A percentile compares a stretch with the other conserved stretches of the same genome.
Evolutionary conservation across 78 protist genomes (phyloP).

Genomic region (Capsaspora owczarzaki): DNA sequence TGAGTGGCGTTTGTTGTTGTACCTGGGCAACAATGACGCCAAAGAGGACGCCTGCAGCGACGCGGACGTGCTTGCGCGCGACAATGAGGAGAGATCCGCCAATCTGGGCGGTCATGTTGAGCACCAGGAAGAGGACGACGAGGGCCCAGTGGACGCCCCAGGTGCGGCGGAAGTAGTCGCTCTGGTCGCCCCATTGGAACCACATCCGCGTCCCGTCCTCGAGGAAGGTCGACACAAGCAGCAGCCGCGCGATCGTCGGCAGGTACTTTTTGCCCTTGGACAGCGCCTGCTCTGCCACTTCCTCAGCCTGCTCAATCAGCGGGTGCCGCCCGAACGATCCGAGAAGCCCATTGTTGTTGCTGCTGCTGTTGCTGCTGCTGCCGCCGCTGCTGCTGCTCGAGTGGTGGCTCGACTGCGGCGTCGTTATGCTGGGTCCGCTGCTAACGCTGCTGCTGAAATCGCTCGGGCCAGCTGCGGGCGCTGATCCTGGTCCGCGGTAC

Average conservation of each 20-base stretch:
- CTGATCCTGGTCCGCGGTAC: too few relatives aligned
- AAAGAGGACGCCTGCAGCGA: background rate
- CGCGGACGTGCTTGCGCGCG: slow-evolving; percentile 2
- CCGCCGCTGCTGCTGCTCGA: too few relatives aligned
- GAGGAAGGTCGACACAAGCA: slow-evolving; percentile 27
- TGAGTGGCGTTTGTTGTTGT: too few relatives aligned
- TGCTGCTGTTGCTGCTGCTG: too few relatives aligned
- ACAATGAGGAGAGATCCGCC: background rate
- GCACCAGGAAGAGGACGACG: background rate
- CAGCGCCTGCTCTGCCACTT: too few relatives aligned
- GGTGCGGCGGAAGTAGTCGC: background rate
- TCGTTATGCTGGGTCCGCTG: too few relatives aligned
- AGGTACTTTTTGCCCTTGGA: background rate
- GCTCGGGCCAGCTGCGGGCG: too few relatives aligned
- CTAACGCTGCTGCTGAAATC: too few relatives aligned
- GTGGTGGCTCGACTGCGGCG: too few relatives aligned
- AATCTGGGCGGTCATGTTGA: background rate
- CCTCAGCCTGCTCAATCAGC: too few relatives aligned
- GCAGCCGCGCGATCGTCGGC: slow-evolving; percentile 10
- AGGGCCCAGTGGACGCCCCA: background rate
- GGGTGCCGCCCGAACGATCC: too few relatives aligned
- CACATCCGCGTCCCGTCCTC: slow-evolving; percentile 28
- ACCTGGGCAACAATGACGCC: background rate
- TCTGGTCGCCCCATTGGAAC: slow-evolving; percentile 20
- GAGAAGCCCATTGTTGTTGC: too few relatives aligned